Evolutionary conservation across 441 rosid species (phyloP).

Genomic region (Eutrema salsugineum): DNA sequence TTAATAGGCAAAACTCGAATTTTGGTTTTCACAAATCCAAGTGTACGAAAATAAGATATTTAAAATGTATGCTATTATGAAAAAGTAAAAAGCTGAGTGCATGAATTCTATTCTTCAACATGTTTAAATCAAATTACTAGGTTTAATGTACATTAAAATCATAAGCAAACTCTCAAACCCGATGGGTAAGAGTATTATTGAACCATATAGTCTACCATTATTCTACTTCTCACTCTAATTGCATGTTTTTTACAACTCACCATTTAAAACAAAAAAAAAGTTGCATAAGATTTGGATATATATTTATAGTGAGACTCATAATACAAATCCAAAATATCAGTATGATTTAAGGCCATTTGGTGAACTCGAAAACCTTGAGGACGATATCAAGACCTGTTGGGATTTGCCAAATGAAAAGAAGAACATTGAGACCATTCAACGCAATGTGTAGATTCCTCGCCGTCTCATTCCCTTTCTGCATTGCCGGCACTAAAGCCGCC

Average conservation of each 20-base stretch:
- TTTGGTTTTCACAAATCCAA: neutral
- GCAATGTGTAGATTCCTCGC: constrained; percentile 86
- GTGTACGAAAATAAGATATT: no score
- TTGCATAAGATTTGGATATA: neutral
- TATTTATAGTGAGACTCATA: neutral
- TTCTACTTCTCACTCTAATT: neutral
- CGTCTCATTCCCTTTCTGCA: constrained; percentile 84
- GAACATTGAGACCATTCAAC: constrained; percentile 59
- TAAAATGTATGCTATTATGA: no score
- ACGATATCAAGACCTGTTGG: constrained; percentile 86
- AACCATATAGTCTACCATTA: neutral
- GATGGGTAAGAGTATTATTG: neutral
- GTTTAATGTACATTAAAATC: neutral
- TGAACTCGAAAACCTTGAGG: constrained; percentile 72
- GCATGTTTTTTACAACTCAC: constrained; percentile 1
- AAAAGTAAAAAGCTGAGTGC: neutral
- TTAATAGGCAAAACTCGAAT: neutral
- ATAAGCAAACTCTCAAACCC: neutral
- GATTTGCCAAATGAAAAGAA: constrained; percentile 70
- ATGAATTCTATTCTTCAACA: neutral
- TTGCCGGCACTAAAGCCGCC: constrained; percentile 84
- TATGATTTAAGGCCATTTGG: constrained; percentile 65
- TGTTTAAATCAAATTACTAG: neutral
- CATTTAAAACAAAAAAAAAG: constrained; percentile 6
- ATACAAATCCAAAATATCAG: neutral